Evolutionary conservation across 768 basidiomycete species (phyloP), one percentile per base, ranked within the genome.

Genomic region (Boletus patriciae): DNA sequence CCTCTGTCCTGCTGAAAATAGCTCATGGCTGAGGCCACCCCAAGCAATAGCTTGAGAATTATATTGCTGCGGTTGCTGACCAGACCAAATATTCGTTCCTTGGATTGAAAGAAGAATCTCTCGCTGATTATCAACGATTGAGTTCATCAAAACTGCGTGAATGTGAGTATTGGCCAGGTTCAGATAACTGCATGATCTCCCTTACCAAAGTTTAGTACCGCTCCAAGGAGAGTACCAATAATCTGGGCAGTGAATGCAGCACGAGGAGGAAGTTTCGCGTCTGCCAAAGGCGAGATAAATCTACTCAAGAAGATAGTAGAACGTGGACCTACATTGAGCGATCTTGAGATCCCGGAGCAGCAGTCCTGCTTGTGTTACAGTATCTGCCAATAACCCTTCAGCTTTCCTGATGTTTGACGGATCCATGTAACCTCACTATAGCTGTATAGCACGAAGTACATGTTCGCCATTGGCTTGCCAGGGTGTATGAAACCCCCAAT

Each of bases 241-340:
- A 86, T 73, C 63, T 88, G 87, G 8, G 83, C 83, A 11, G 82
- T 65, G 68, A 88, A 85, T 72, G 86, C 83, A 38, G 79, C 77
- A 15, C 86, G 83, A 23, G 87, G 85, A 27, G 87, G 85, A 42
- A 89, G 80, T 69, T 87, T 87, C 2, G 81, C 60, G 54, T 63
- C 78, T 63, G 3, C 73, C 77, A 49, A 80, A 45, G 29, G 11
- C 43, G 25, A 41, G 21, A 27, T 29, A 40, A 78, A 66, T 78
- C 76, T 68, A 76, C 76, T 44, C 76, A 76, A 70, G 69, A 46
- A 25, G 46, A n/a, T 11, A 38, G 25, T 27, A 43, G 27, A 29
- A 34, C 29, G 3, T 7, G 25, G n/a, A 38, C 60, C 13, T 54
- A 64, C 66, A 68, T 61, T 65, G 70, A 54, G 51, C 63, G 25